Evolutionary conservation across 2,329 filamentous ascomycete genomes (phyloP).

Genomic region (Rutstroemia sp.): DNA sequence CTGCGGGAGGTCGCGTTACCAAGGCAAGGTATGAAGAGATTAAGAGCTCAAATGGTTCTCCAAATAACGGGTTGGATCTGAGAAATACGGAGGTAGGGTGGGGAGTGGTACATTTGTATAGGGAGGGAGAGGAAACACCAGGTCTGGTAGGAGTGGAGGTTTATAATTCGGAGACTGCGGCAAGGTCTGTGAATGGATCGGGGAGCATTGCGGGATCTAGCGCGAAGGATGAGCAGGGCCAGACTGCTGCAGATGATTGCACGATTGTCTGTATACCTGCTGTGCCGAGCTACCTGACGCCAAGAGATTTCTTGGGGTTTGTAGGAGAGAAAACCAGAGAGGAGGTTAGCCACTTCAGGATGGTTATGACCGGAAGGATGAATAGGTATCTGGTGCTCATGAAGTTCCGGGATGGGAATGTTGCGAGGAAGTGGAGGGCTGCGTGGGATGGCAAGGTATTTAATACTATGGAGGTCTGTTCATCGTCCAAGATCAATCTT

Average conservation of each 20-base stretch:
- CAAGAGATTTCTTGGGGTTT: slow-evolving; percentile 84
- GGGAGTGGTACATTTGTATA: slow-evolving; percentile 91
- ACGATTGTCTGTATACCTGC: slow-evolving; percentile 89
- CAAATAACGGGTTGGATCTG: slow-evolving; percentile 41
- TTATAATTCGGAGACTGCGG: slow-evolving; percentile 12
- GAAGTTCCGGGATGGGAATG: slow-evolving; percentile 74
- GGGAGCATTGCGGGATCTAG: slow-evolving; percentile 22
- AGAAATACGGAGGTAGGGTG: slow-evolving; percentile 75
- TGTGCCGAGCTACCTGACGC: slow-evolving; percentile 88
- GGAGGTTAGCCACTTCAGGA: slow-evolving; percentile 85
- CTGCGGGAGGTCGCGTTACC: slow-evolving; percentile 56
- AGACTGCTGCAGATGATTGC: slow-evolving; percentile 45
- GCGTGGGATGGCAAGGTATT: slow-evolving; percentile 93
- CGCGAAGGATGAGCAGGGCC: slow-evolving; percentile 30
- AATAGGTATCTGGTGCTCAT: slow-evolving; percentile 94
- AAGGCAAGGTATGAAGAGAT: slow-evolving; percentile 71
- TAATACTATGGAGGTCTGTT: slow-evolving; percentile 75
- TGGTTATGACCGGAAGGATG: slow-evolving; percentile 82
- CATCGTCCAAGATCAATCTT: background rate
- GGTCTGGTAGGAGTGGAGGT: slow-evolving; percentile 40
- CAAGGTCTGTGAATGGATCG: slow-evolving; percentile 10
- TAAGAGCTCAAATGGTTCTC: background rate
- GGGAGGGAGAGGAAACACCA: slow-evolving; percentile 70
- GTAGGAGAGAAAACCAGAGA: slow-evolving; percentile 81
- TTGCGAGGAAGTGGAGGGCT: slow-evolving; percentile 71